Percentiles rank a stretch among this genome's conserved stretches.
Conservation (phyloP, 441 rosid species). For the Populus hybrid region DNA sequence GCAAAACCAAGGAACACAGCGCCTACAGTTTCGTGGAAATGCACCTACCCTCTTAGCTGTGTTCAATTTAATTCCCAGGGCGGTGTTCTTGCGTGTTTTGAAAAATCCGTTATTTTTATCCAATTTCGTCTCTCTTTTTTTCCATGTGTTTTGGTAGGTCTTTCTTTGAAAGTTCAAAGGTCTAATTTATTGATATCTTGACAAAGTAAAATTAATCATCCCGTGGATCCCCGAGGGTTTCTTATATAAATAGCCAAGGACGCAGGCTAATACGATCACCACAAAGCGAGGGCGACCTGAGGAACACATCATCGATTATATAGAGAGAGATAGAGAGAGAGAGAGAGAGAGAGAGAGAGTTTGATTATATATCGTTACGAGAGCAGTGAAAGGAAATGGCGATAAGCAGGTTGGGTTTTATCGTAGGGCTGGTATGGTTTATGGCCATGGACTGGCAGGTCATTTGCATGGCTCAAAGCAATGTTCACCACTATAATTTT, state of each 20-base stretch:
- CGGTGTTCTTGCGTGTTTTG: neutral
- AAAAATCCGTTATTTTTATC: neutral
- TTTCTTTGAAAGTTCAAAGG: neutral
- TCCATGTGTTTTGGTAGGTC: neutral
- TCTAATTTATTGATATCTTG: neutral
- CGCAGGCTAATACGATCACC: too few species aligned
- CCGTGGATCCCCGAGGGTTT: neutral
- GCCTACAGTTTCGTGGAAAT: neutral
- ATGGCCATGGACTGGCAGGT: neutral
- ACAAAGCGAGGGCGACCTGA: too few species aligned
- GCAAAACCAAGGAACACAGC: neutral
- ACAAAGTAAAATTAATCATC: neutral
- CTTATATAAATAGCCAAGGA: too few species aligned
- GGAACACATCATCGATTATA: too few species aligned
- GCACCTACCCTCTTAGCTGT: neutral
- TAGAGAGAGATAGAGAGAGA: too few species aligned
- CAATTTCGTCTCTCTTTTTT: neutral
- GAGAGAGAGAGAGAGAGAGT: neutral
- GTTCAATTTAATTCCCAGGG: neutral
- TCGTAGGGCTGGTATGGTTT: neutral
- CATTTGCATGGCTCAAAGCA: neutral
- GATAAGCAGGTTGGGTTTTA: neutral
- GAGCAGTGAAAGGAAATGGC: neutral
- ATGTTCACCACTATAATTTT: conserved; percentile 8
- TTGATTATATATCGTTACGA: neutral